Conservation (phyloP, 75 land plant species). For the Ceratopteris richardii region DNA sequence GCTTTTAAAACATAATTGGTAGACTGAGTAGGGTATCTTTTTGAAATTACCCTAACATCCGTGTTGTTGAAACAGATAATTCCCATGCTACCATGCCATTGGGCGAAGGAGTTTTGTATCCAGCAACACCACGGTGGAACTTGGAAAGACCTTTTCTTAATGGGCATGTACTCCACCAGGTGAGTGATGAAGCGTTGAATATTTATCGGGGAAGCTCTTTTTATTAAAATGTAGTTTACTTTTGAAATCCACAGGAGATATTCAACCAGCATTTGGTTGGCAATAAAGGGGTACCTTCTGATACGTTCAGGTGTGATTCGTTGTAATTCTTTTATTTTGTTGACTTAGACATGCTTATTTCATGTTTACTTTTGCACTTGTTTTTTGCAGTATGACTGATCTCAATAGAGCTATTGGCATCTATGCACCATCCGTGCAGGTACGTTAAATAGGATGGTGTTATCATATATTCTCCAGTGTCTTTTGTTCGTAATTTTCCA, state of each 20-base stretch:
- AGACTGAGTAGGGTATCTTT: not conserved
- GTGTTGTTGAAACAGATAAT: conserved; percentile 12
- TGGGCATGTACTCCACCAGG: conserved; percentile 56
- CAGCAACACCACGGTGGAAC: conserved; percentile 78
- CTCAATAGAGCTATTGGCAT: conserved; percentile 41
- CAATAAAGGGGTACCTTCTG: not conserved
- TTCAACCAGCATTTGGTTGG: not conserved
- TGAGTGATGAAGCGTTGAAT: conserved; percentile 2
- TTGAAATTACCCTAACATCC: not conserved
- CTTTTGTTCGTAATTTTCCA: too few relatives aligned
- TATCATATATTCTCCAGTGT: not conserved
- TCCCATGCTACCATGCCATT: conserved; percentile 20
- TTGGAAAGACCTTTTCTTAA: conserved; percentile 76
- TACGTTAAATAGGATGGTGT: conserved; percentile 8
- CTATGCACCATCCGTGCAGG: conserved; percentile 70
- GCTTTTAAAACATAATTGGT: not conserved
- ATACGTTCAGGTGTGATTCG: not conserved
- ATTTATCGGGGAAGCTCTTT: too few relatives aligned
- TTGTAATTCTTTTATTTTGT: not conserved
- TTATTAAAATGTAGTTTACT: not conserved
- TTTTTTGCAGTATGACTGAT: conserved; percentile 27
- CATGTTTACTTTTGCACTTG: not conserved
- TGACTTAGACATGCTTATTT: not conserved
- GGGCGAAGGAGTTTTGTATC: conserved; percentile 44
- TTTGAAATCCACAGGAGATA: conserved; percentile 1